Evolutionary conservation across 2,329 filamentous ascomycete genomes (phyloP), one percentile per base, ranked within the genome.

Genomic region (Arthrobotrys megalospora): DNA sequence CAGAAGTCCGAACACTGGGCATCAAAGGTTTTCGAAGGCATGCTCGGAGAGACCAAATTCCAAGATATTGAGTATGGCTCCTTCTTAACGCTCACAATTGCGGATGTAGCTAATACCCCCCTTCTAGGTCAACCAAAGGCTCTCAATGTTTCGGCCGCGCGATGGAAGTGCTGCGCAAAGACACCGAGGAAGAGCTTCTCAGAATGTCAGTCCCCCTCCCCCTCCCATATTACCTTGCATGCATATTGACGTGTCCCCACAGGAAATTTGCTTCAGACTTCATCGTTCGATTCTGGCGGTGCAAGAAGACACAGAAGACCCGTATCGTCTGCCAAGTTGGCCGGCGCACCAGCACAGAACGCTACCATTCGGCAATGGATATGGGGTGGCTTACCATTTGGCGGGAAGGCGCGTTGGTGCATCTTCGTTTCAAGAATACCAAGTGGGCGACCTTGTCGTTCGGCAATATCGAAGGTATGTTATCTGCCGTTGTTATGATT

Each of bases 211-310:
- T 81, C 32, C 70, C 47, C 62, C 34, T 45, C 24, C 34, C 19
- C 45, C 14, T 10, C 10, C 41, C 48, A 32, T 28, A 48, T 21
- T 34, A 34, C 47, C 16, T 24, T 3, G 60, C 36, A 66, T 69
- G 66, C 76, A 76, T 77, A 80, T 47, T 65, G 50, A 67, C 75
- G 75, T 78, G 75, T 78, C 72, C 12, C 52, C 64, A 55, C 53
- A 82, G 81, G 58, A 81, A 81, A 78, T 82, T 82, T 64, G 81
- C 81, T 60, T 81, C 81, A 19, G 81, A 82, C 45, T 78, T 82
- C 62, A 81, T 79, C 63, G 79, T 82, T 38, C 76, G 80, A 16
- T 79, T 82, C 43, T 82, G 81, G 68, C 80, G 81, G 21, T 80
- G 81, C 65, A 80, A 81, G 48, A 75, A 78, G 41, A 82, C 78